Conservation (phyloP, 176 grass and related monocot species). For the Carex parvula region DNA sequence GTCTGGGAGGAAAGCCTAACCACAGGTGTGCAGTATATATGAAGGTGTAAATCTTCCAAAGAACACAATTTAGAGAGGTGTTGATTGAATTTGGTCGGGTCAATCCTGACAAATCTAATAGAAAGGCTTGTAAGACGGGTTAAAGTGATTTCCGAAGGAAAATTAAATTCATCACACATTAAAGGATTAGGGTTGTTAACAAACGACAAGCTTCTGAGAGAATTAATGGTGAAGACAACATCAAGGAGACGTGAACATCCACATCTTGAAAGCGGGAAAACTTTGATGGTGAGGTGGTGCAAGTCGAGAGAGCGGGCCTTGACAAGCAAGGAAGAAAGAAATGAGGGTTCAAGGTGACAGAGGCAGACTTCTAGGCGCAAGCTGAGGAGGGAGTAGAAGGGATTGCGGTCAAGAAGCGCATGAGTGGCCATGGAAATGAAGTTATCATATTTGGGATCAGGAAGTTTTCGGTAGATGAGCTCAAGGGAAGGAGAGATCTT, state of each 20-base stretch:
- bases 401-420: neutral
- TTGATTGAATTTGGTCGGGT: too few species aligned
- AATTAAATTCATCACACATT: too few species aligned
- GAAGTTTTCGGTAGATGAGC: neutral
- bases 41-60: too few species aligned
- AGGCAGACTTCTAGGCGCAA: neutral
- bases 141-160: too few species aligned
- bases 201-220: neutral
- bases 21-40: too few species aligned
- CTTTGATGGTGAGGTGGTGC: neutral
- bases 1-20: too few species aligned
- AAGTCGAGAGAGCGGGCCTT: neutral
- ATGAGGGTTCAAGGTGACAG: neutral
- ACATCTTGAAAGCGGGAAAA: neutral
- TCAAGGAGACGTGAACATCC: neutral
- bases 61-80: too few species aligned
- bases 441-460: neutral
- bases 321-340: neutral
- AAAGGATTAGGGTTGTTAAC: too few species aligned
- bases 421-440: neutral
- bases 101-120: too few species aligned
- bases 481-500: neutral
- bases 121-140: too few species aligned
- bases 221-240: neutral
- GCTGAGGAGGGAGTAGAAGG: neutral